Base-by-base conservation (phyloP, 805 yeast species). In the Starmerella etchellsii region DNA sequence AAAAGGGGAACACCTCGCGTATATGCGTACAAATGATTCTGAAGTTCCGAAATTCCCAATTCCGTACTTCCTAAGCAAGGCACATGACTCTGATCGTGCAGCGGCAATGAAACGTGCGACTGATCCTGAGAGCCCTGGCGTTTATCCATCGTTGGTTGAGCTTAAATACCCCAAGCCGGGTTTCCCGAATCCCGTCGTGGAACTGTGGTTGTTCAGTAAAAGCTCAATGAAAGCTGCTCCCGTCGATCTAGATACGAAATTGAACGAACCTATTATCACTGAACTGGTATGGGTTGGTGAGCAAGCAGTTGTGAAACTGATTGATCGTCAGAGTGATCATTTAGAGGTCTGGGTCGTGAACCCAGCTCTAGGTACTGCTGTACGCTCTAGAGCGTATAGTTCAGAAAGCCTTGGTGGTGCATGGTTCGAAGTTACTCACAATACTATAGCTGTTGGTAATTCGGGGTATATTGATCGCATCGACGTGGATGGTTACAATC, bases 121-220 rank as follows among this genome's bases (percentile, higher is more conserved):
- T 7, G 34, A 37, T 22, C 18, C 8, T 8, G 8, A 24, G 8
- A 13, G 6, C 15, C 30, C 30, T 8, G 36, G 25, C 28, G 37
- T 38, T 11, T 81, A 82, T 53, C 84, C 94, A 4, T 71, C 73
- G 16, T 54, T 78, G 44, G 64, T 67, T 26, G 61, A 66, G 10
- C 66, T 81, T 50, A 81, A 81, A 56, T 84, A 84, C 56, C 95
- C 95, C 8, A 84, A 84, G 54, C 78, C 94, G 6, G 95, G 95
- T 0, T 73, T 64, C 37, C 63, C 76, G 5, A 85, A 83, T 52
- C 95, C 95, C 1, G 54, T 59, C 3, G 84, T 78, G 7, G 71
- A 70, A 35, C 54, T 76, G 36, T 63, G 68, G 39, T 60, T 76
- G 29, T 71, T 67, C 53, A 67, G 68, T 38, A 34, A 67, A 4